Conservation (phyloP, 2,329 filamentous ascomycete genomes). For the Hypoxylon sp. region DNA sequence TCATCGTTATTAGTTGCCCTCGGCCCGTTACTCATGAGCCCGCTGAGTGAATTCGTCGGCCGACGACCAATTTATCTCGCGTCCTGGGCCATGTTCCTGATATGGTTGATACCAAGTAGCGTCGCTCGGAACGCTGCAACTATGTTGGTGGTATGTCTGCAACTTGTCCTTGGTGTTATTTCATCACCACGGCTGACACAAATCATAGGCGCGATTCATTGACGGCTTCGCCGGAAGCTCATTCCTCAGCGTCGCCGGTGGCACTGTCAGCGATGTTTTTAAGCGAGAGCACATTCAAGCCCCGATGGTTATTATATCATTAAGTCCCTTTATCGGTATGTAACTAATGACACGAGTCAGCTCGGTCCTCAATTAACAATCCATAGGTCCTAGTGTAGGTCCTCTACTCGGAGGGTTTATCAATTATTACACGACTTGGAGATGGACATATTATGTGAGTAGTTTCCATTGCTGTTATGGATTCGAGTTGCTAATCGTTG, state of each 20-base stretch:
- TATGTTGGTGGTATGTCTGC: constrained; percentile 70
- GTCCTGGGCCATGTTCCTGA: constrained; percentile 80
- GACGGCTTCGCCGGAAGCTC: constrained; percentile 79
- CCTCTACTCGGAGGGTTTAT: constrained; percentile 83
- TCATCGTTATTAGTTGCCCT: constrained; percentile 60
- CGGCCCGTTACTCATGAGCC: constrained; percentile 74
- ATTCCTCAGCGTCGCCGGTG: constrained; percentile 82
- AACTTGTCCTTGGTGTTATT: not conserved
- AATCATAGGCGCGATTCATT: constrained; percentile 75
- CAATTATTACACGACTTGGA: constrained; percentile 80
- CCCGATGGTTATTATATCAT: constrained; percentile 87
- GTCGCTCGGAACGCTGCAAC: constrained; percentile 86
- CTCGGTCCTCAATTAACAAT: constrained; percentile 3
- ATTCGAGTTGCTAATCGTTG: constrained; percentile 25
- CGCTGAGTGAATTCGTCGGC: constrained; percentile 84
- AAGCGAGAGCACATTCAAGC: constrained; percentile 75
- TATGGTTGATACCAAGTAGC: constrained; percentile 86
- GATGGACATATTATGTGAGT: constrained; percentile 82
- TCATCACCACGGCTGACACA: constrained; percentile 12
- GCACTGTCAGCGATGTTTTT: constrained; percentile 88
- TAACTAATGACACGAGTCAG: not conserved
- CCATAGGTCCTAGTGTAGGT: constrained; percentile 67
- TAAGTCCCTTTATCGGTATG: constrained; percentile 70
- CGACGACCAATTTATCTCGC: constrained; percentile 84
- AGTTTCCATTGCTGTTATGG: not conserved